phyloP scores from a whole-genome alignment of 2,329 filamentous ascomycete genomes.

The Aspergillus phoenicis region DNA sequence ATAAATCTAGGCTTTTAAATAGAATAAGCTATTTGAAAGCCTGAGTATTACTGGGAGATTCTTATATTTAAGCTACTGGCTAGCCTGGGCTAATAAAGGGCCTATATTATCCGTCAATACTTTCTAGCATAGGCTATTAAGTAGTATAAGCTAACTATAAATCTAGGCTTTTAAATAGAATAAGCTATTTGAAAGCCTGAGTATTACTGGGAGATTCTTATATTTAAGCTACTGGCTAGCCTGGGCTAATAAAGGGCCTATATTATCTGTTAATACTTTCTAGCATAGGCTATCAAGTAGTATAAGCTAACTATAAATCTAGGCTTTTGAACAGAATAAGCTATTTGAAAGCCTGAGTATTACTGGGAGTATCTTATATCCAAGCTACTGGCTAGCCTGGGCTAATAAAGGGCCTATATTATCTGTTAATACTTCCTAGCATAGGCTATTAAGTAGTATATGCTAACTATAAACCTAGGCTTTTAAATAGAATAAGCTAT shows the following conservation, averaged over 20 bases:
- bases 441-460: neutral
- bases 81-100: no score
- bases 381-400: neutral
- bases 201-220: neutral
- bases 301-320: neutral
- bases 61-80: no score
- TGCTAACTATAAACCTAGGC: neutral
- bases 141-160: neutral
- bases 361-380: neutral
- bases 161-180: neutral
- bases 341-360: neutral
- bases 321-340: neutral
- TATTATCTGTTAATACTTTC: neutral
- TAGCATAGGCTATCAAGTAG: neutral
- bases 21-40: no score
- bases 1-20: no score
- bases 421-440: neutral
- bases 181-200: neutral
- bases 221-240: neutral
- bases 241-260: neutral
- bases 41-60: no score
- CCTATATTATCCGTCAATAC: no score
- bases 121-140: no score
- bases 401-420: neutral
- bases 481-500: neutral